These are phyloP conservation scores for Graphilbum ipis-grandicollis DNA, from an alignment of 2,329 filamentous ascomycete species.

Conservation along the genomic window DNA sequence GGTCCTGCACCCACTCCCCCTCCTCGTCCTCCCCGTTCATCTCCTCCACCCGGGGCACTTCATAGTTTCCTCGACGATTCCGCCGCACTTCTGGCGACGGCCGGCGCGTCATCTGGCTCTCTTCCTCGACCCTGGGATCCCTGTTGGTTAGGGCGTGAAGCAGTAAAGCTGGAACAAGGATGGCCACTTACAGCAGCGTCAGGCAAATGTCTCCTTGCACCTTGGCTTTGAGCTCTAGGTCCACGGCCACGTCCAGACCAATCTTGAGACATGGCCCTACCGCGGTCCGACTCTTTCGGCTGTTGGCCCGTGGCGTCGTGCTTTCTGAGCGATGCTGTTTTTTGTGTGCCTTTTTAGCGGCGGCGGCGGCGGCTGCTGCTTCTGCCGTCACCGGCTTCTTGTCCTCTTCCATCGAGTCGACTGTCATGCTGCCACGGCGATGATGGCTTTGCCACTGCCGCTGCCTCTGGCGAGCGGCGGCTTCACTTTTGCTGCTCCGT, in stretches of 20 bases:
- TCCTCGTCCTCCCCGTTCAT: too few species aligned
- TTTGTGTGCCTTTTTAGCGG: too few species aligned
- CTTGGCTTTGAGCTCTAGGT: conserved; percentile 64
- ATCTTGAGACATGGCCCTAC: conserved; percentile 14
- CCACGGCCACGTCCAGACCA: conserved; percentile 48
- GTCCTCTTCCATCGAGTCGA: neutral
- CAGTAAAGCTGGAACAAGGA: too few species aligned
- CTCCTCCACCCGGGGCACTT: too few species aligned
- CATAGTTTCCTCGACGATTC: too few species aligned
- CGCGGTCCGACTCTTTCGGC: neutral
- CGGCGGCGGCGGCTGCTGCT: too few species aligned
- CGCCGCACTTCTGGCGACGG: conserved; percentile 6
- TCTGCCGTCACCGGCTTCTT: neutral
- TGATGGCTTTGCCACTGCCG: neutral
- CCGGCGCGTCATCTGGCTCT: conserved; percentile 2
- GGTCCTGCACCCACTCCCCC: too few species aligned
- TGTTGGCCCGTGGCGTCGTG: neutral
- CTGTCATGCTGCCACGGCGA: neutral
- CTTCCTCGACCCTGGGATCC: conserved; percentile 10
- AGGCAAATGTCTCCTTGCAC: conserved; percentile 61
- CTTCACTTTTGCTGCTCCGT: neutral
- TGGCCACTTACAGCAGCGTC: conserved; percentile 47
- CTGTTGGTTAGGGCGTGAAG: too few species aligned
- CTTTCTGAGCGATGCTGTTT: neutral
- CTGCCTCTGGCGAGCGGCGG: neutral